phyloP scores from a whole-genome alignment of 306 rosid species.

The Ormosia emarginata region DNA sequence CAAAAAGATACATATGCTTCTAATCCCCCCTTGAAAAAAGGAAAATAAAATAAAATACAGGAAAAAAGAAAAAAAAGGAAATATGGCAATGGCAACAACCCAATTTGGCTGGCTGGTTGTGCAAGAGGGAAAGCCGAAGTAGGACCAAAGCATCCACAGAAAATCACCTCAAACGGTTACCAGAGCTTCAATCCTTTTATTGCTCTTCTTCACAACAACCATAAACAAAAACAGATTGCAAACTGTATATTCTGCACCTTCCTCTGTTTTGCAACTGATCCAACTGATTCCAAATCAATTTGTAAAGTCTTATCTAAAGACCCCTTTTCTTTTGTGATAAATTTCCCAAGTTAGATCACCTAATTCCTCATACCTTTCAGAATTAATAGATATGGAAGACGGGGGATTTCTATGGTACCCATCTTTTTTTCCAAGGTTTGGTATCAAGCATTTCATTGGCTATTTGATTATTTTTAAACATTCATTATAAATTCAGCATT shows the following conservation, averaged over 20 bases:
- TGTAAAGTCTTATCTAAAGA: background rate
- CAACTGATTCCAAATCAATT: background rate
- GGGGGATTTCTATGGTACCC: slow-evolving; percentile 10
- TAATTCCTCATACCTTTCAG: slow-evolving; percentile 15
- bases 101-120: slow-evolving; percentile 4
- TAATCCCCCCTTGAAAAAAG: background rate
- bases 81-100: background rate
- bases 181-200: slow-evolving; percentile 18
- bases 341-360: slow-evolving; percentile 22
- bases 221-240: slow-evolving; percentile 22
- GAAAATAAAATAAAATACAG: slow-evolving; percentile 7
- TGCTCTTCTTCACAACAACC: slow-evolving; percentile 22
- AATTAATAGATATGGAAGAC: slow-evolving; percentile 23
- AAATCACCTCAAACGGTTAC: slow-evolving; percentile 2
- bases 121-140: background rate
- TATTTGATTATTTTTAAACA: too few species aligned
- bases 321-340: background rate
- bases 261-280: background rate
- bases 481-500: too few species aligned
- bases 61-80: background rate
- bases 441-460: too few species aligned
- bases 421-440: too few species aligned
- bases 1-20: slow-evolving; percentile 21
- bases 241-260: background rate
- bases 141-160: slow-evolving; percentile 1